Evolutionary conservation across 2,329 filamentous ascomycete species (phyloP).

Genomic region (Xylariaceae sp.): DNA sequence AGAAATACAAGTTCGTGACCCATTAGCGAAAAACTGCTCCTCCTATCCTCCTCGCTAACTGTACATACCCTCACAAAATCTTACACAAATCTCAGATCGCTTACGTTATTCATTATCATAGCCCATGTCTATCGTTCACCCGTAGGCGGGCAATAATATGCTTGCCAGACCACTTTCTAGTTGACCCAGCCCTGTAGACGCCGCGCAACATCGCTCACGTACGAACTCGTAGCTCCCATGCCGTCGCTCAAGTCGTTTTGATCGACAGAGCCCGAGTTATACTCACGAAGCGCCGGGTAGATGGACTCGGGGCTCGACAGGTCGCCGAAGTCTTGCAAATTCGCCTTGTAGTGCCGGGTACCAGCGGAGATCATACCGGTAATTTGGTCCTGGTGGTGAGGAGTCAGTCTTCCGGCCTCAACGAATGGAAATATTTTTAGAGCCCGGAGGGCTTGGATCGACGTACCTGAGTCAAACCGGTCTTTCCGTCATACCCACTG

Average conservation of each 20-base stretch:
- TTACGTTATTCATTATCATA: no score
- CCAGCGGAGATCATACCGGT: constrained; percentile 29
- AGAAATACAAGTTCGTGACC: no score
- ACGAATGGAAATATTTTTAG: neutral
- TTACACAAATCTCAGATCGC: no score
- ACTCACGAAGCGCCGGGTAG: constrained; percentile 35
- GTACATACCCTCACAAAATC: no score
- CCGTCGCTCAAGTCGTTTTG: constrained; percentile 30
- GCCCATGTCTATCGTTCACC: no score
- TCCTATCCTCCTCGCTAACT: no score
- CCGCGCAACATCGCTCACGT: constrained; percentile 36
- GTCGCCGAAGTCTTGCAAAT: constrained; percentile 25
- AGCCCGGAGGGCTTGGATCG: neutral
- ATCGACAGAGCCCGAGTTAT: constrained; percentile 36
- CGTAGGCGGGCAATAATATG: no score
- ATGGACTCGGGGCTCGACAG: constrained; percentile 24
- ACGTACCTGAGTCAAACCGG: constrained; percentile 26
- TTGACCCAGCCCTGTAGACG: constrained; percentile 32
- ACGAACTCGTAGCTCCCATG: constrained; percentile 30
- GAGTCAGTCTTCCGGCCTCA: neutral
- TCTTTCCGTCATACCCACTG: constrained; percentile 29
- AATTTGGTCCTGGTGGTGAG: constrained; percentile 25
- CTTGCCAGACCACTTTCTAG: constrained; percentile 10
- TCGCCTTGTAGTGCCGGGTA: constrained; percentile 24
- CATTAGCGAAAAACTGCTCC: no score